Evolutionary conservation across 2,329 filamentous ascomycete species (phyloP), one percentile per base, ranked within the genome.

Genomic region (Microsporum ferrugineum): DNA sequence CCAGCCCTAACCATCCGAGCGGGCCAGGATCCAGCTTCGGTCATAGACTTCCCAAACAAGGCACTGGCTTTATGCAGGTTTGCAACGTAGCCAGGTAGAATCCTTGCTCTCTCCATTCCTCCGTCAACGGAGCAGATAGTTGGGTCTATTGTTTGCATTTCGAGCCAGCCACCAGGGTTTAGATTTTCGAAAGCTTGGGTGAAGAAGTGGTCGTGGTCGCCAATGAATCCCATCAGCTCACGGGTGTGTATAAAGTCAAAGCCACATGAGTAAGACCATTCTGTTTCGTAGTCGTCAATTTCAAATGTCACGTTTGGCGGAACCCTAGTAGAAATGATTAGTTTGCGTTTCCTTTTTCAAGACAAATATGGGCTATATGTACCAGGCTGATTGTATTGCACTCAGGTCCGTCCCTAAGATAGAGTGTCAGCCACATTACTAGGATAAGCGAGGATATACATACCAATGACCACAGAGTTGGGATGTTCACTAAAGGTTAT

Each of bases 221-320:
- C 51, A 6, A 70, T 63, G 2, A 61, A 67, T 1, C 66, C 68
- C 53, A 63, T 62, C 1, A 70, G 60, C 8, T 61, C 61, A 4
- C 68, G 71, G 38, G 68, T 68, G 60, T 75, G 75, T 43, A 77
- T 73, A 60, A 70, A 75, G 60, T 77, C 75, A 58, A 77, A 77
- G 0, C 66, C 51, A 51, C 71, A 69, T 2, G 68, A 64, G 55
- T 72, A 76, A 0, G 72, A 66, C 75, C 74, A 76, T 29, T 75
- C 72, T 55, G 71, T 71, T 64, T 76, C 74, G 4, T 69, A 71
- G 38, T 76, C 75, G 41, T 76, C 74, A 31, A 77, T 79, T n/a
- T 77, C 75, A 64, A 82, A 82, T 6, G 70, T 68, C 2, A 80
- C 73, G 59, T 83, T 82, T 0, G 77, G 72, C 1, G 80, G 79